Percentiles rank a stretch among this genome's conserved stretches.
These are phyloP conservation scores for Scalesia atractyloides DNA, from an alignment of 129 eudicot species.

Conservation along the genomic window DNA sequence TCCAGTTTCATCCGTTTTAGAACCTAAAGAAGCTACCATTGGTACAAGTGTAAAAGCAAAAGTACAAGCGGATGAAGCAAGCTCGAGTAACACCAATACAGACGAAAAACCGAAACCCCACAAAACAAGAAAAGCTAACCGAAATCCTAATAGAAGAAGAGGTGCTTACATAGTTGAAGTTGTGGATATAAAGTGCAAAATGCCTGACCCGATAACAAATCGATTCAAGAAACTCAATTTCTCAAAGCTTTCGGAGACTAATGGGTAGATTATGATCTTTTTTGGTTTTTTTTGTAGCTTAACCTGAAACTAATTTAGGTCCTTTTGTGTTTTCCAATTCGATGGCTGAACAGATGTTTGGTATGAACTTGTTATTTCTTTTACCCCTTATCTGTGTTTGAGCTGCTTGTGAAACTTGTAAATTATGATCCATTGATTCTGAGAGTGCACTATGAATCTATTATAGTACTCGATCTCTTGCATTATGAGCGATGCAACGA, in stretches of 20 bases:
- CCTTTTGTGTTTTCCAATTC: slow-evolving; percentile 46
- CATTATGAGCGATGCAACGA: slow-evolving; percentile 61
- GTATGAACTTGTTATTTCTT: slow-evolving; percentile 54
- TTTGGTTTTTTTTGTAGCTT: slow-evolving; percentile 48
- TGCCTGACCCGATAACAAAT: slow-evolving; percentile 62
- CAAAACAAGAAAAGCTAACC: slow-evolving; percentile 38
- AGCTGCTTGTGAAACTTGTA: slow-evolving; percentile 2
- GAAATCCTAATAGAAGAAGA: slow-evolving; percentile 64
- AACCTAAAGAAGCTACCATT: slow-evolving; percentile 22
- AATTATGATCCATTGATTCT: too few relatives aligned
- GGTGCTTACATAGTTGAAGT: slow-evolving; percentile 62
- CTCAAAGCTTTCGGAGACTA: slow-evolving; percentile 46
- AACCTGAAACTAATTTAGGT: slow-evolving; percentile 39
- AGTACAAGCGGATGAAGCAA: slow-evolving; percentile 50
- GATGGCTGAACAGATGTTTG: slow-evolving; percentile 68
- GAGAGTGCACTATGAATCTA: too few relatives aligned
- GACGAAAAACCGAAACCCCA: slow-evolving; percentile 37
- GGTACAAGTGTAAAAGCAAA: slow-evolving; percentile 36
- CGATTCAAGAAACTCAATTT: slow-evolving; percentile 79
- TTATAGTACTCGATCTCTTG: slow-evolving; percentile 65
- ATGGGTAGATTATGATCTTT: slow-evolving; percentile 40
- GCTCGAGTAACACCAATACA: slow-evolving; percentile 46
- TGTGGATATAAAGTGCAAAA: slow-evolving; percentile 89
- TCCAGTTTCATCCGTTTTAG: slow-evolving; percentile 28
- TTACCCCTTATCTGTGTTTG: slow-evolving; percentile 21